phyloP scores from a whole-genome alignment of 352 stramenopile genomes.

The Phytophthora fragariae region DNA sequence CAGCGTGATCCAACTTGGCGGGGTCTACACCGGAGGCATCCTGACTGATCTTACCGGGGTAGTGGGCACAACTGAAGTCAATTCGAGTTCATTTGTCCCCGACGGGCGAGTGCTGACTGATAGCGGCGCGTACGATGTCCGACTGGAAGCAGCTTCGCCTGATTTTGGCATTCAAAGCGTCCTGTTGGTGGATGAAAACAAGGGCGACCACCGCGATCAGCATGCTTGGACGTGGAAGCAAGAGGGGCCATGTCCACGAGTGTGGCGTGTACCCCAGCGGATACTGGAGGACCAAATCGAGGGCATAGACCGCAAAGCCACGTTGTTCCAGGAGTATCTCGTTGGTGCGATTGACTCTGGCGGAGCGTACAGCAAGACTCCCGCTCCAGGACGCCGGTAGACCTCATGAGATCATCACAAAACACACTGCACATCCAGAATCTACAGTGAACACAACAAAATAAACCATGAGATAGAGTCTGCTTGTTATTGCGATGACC shows the following conservation, averaged over 20 bases:
- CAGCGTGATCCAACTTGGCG: conserved; percentile 40
- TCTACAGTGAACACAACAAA: neutral
- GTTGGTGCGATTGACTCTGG: conserved; percentile 62
- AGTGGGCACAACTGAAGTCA: conserved; percentile 14
- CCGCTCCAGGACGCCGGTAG: conserved; percentile 20
- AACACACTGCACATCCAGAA: neutral
- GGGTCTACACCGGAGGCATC: conserved; percentile 31
- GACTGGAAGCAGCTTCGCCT: conserved; percentile 44
- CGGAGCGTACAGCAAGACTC: conserved; percentile 48
- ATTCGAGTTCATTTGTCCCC: conserved; percentile 21
- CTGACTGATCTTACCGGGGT: conserved; percentile 53
- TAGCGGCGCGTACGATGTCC: conserved; percentile 48
- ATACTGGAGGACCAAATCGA: conserved; percentile 48
- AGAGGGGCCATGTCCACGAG: conserved; percentile 23
- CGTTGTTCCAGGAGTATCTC: conserved; percentile 51
- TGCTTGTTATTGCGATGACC: conserved; percentile 34
- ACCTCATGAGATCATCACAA: neutral
- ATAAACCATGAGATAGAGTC: conserved; percentile 29
- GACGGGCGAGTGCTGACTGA: conserved; percentile 46
- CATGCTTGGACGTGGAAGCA: conserved; percentile 61
- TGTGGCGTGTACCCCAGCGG: conserved; percentile 50
- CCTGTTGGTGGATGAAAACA: conserved; percentile 57
- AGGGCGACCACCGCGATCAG: conserved; percentile 54
- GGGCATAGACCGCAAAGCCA: conserved; percentile 22
- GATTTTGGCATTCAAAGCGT: conserved; percentile 55